Evolutionary conservation across 306 rosid species (phyloP).

Genomic region (Oemleria cerasiformis): DNA sequence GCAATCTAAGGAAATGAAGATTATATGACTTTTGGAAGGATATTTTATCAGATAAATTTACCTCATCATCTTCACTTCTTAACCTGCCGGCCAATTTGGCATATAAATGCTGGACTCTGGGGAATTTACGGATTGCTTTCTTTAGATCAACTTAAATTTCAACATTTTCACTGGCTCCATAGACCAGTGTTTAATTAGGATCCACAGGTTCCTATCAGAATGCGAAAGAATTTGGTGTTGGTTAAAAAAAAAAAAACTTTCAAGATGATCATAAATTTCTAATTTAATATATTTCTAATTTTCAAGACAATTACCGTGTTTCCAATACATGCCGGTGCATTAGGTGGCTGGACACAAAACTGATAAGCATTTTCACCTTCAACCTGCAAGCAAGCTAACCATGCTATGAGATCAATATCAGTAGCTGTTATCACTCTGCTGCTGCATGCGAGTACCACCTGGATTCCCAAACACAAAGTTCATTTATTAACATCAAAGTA

Average conservation of each 20-base stretch:
- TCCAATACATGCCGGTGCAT: conserved; percentile 85
- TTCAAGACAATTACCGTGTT: conserved; percentile 57
- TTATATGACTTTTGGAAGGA: too few relatives aligned
- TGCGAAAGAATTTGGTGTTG: too few relatives aligned
- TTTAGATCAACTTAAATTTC: conserved; percentile 57
- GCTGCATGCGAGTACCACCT: conserved; percentile 94
- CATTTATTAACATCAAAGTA: background rate
- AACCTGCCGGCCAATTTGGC: conserved; percentile 68
- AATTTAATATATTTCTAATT: too few relatives aligned
- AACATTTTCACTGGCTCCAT: conserved; percentile 68
- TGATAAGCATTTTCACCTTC: conserved; percentile 77
- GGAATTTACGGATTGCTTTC: conserved; percentile 72
- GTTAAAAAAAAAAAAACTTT: background rate
- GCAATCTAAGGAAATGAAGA: too few relatives aligned
- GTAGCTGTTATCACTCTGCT: conserved; percentile 71
- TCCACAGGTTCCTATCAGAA: too few relatives aligned
- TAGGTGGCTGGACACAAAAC: conserved; percentile 84
- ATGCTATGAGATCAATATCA: conserved; percentile 62
- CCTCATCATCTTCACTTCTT: conserved; percentile 86
- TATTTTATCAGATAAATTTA: conserved; percentile 15
- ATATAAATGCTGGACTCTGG: conserved; percentile 83
- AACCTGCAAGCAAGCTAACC: too few relatives aligned
- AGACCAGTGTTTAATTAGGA: too few relatives aligned
- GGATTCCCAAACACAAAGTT: conserved; percentile 25
- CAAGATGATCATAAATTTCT: background rate